Evolutionary conservation across 2,329 filamentous ascomycete genomes (phyloP).

Genomic region (Aspergillus oerlinghausenensis): DNA sequence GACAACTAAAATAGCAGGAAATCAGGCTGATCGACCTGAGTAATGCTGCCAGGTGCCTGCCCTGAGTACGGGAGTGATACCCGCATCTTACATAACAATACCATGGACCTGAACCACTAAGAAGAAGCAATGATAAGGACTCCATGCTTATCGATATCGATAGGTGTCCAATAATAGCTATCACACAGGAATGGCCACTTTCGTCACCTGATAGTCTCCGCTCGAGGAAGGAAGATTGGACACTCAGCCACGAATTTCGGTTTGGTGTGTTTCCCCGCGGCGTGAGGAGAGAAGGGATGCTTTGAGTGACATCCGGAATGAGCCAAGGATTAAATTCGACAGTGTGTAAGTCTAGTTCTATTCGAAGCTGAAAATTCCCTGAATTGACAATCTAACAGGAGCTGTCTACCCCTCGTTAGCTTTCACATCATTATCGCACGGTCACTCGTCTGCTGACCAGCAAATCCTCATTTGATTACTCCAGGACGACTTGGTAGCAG

Average conservation of each 20-base stretch:
- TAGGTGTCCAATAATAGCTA: constrained; percentile 3
- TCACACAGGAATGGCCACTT: constrained; percentile 4
- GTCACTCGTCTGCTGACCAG: constrained; percentile 7
- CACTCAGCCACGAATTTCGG: neutral
- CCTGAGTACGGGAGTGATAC: neutral
- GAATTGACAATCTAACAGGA: neutral
- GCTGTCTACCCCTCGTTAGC: neutral
- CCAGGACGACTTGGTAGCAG: constrained; percentile 1
- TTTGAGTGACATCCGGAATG: neutral
- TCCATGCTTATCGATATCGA: constrained; percentile 13
- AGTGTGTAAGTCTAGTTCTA: neutral
- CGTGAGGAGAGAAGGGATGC: neutral
- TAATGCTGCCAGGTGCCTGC: neutral
- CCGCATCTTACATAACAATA: neutral
- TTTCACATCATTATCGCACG: neutral
- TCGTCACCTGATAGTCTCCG: constrained; percentile 15
- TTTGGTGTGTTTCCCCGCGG: neutral
- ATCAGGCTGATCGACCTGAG: neutral
- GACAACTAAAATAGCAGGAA: neutral
- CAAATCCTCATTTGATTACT: constrained; percentile 8
- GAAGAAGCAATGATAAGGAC: neutral
- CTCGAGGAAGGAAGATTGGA: neutral
- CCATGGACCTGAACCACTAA: too few species aligned
- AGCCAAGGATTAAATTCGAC: neutral
- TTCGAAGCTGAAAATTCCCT: neutral